phyloP scores from a whole-genome alignment of 768 basidiomycete genomes.

The Mycena vitilis region DNA sequence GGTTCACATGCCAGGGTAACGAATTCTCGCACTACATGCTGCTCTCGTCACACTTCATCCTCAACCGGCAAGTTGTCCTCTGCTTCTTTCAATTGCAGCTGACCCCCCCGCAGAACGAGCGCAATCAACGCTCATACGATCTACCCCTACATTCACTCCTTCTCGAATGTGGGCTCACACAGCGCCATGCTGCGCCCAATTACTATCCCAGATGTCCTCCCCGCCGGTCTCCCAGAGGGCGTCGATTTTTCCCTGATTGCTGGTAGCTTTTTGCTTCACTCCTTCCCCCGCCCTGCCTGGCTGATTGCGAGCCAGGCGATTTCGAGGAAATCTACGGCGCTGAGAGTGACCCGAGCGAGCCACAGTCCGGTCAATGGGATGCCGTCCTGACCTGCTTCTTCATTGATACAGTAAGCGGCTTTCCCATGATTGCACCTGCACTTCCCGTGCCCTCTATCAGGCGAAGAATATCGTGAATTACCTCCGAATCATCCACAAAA shows the following conservation, averaged over 20 bases:
- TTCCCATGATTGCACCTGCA: no score
- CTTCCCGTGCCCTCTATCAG: slow-evolving; percentile 48
- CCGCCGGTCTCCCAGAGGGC: slow-evolving; percentile 72
- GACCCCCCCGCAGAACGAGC: slow-evolving; percentile 60
- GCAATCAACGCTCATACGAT: slow-evolving; percentile 76
- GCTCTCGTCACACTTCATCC: slow-evolving; percentile 85
- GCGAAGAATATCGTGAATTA: slow-evolving; percentile 94
- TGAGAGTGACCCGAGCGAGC: slow-evolving; percentile 60
- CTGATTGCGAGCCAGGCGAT: slow-evolving; percentile 65
- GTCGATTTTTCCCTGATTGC: slow-evolving; percentile 88
- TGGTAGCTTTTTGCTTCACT: slow-evolving; percentile 55
- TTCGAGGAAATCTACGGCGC: slow-evolving; percentile 92
- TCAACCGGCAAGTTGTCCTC: slow-evolving; percentile 75
- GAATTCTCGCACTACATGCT: slow-evolving; percentile 98
- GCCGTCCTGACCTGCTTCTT: slow-evolving; percentile 96
- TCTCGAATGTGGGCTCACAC: slow-evolving; percentile 80
- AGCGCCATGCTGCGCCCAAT: slow-evolving; percentile 74
- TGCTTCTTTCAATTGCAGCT: neutral
- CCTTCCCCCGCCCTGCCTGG: neutral
- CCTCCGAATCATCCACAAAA: slow-evolving; percentile 84
- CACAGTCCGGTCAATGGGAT: slow-evolving; percentile 86
- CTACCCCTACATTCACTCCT: slow-evolving; percentile 92
- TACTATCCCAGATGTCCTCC: slow-evolving; percentile 85
- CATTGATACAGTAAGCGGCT: slow-evolving; percentile 76
- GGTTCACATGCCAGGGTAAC: slow-evolving; percentile 92